These are phyloP conservation scores for Entelexis sorbosivorans DNA, from an alignment of 1,139 yeast genomes.

Conservation along the genomic window DNA sequence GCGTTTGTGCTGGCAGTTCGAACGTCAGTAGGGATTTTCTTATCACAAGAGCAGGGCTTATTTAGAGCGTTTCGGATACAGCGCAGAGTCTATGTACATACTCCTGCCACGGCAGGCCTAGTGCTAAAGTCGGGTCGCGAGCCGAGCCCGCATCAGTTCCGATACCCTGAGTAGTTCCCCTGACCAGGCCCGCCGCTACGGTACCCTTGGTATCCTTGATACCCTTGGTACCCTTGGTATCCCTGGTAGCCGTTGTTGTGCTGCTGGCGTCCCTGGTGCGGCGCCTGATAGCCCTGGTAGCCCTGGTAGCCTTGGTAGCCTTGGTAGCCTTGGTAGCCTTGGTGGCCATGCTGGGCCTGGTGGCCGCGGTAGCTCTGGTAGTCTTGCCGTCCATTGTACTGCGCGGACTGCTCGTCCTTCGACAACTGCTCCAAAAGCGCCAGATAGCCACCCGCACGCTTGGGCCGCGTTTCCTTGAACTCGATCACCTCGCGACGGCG, in stretches of 20 bases:
- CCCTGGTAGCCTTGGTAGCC: slow-evolving; percentile 15
- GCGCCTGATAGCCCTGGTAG: slow-evolving; percentile 13
- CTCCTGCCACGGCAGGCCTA: too few relatives aligned
- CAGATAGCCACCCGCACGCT: slow-evolving; percentile 15
- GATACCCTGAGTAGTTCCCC: too few relatives aligned
- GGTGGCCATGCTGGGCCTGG: slow-evolving; percentile 18
- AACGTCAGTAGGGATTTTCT: too few relatives aligned
- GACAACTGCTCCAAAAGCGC: slow-evolving; percentile 9
- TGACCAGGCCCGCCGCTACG: too few relatives aligned
- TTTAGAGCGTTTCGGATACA: too few relatives aligned
- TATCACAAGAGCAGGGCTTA: too few relatives aligned
- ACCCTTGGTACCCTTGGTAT: slow-evolving; percentile 14
- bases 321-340: slow-evolving; percentile 14
- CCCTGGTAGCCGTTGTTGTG: slow-evolving; percentile 7
- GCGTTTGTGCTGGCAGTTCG: too few relatives aligned
- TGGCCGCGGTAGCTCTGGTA: slow-evolving; percentile 13
- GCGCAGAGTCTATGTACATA: too few relatives aligned
- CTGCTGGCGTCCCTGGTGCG: slow-evolving; percentile 9
- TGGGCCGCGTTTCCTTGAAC: slow-evolving; percentile 14
- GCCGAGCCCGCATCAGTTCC: too few relatives aligned
- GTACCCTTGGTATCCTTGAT: slow-evolving; percentile 2
- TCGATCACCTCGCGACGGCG: slow-evolving; percentile 14
- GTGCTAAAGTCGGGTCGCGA: too few relatives aligned
- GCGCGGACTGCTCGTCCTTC: background rate
- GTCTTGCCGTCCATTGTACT: too few relatives aligned